Evolutionary conservation across 2,329 filamentous ascomycete species (phyloP).

Genomic region (Uncinocarpus reesii): DNA sequence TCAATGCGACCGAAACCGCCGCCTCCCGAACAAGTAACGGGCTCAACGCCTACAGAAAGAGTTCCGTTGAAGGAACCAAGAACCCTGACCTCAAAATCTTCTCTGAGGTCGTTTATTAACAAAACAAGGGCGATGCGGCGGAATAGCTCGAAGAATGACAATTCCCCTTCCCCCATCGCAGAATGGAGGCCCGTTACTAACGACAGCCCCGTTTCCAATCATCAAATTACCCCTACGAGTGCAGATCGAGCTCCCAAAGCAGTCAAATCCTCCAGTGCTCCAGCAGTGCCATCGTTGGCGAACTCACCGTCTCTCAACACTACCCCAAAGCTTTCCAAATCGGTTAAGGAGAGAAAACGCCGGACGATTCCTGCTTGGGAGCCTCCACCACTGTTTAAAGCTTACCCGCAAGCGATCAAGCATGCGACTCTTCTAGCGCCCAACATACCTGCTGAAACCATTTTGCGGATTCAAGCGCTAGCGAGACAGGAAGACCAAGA

Average conservation of each 20-base stretch:
- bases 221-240: neutral
- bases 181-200: constrained; percentile 18
- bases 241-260: constrained; percentile 1
- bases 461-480: constrained; percentile 45
- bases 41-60: constrained; percentile 22
- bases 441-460: constrained; percentile 55
- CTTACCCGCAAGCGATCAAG: constrained; percentile 72
- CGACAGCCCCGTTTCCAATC: neutral
- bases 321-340: constrained; percentile 19
- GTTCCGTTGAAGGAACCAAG: constrained; percentile 28
- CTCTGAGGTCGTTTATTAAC: constrained; percentile 30
- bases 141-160: constrained; percentile 20
- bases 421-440: constrained; percentile 61
- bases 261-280: constrained; percentile 6
- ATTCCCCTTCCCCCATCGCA: constrained; percentile 27
- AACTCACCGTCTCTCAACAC: constrained; percentile 18
- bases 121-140: constrained; percentile 28
- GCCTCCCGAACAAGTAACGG: constrained; percentile 23
- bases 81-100: constrained; percentile 30
- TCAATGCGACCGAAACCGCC: constrained; percentile 15
- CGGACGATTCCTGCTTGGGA: constrained; percentile 43
- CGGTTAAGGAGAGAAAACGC: constrained; percentile 20
- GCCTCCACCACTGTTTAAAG: constrained; percentile 71
- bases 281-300: constrained; percentile 16
- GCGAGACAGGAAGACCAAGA: constrained; percentile 17